Evolutionary conservation across 768 basidiomycete species (phyloP).

Genomic region (Phanerochaete sordida): DNA sequence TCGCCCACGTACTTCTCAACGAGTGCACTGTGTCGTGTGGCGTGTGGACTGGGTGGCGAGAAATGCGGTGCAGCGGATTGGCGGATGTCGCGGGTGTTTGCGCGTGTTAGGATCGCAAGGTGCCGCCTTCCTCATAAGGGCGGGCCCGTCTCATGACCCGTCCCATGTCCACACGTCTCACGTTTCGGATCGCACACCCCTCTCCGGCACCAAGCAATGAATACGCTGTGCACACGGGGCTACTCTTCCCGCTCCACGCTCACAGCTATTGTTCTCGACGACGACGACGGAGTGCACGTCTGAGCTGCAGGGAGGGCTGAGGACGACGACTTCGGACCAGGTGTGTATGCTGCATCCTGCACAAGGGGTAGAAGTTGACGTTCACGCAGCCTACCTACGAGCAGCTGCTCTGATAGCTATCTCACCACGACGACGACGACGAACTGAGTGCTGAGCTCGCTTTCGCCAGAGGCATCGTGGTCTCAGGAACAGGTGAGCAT

Average conservation of each 20-base stretch:
- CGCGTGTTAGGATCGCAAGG: conserved; percentile 7
- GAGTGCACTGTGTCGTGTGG: too few relatives aligned
- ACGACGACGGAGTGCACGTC: too few relatives aligned
- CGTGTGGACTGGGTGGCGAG: not conserved
- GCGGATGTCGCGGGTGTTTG: not conserved
- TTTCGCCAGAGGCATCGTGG: too few relatives aligned
- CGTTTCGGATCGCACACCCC: not conserved
- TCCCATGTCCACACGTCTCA: conserved; percentile 1
- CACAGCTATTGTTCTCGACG: not conserved
- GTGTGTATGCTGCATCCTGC: too few relatives aligned
- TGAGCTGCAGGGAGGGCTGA: too few relatives aligned
- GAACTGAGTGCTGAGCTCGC: too few relatives aligned
- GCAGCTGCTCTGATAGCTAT: too few relatives aligned
- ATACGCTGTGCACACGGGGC: not conserved
- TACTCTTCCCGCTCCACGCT: not conserved
- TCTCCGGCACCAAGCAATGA: not conserved
- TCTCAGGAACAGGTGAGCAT: not conserved
- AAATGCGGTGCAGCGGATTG: not conserved
- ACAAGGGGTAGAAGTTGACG: too few relatives aligned
- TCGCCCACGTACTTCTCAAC: too few relatives aligned
- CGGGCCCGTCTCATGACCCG: not conserved
- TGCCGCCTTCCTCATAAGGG: not conserved
- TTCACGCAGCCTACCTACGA: too few relatives aligned
- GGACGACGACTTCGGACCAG: too few relatives aligned
- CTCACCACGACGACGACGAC: too few relatives aligned